phyloP scores from a whole-genome alignment of 2,329 filamentous ascomycete genomes.

The Aureobasidium sp. region DNA sequence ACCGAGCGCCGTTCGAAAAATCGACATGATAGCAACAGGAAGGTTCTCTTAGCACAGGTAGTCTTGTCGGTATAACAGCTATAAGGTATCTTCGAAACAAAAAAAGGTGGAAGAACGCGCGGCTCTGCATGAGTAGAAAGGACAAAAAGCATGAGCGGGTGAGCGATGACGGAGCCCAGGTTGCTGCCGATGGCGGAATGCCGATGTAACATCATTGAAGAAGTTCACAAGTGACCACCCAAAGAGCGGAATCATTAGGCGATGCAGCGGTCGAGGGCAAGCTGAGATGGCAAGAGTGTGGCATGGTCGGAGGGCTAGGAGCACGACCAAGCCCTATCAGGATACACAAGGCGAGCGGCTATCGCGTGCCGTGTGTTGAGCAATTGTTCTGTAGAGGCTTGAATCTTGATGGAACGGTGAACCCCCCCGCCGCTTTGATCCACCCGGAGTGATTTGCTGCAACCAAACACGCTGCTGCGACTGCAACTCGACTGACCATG shows the following conservation, averaged over 20 bases:
- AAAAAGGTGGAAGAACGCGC: not conserved
- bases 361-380: not conserved
- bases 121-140: not conserved
- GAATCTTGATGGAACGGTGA: not conserved
- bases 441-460: not conserved
- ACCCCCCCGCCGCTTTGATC: not conserved
- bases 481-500: not conserved
- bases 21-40: not conserved
- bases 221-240: not conserved
- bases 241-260: not conserved
- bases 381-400: not conserved
- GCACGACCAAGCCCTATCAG: not conserved
- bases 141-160: not conserved
- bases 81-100: not conserved
- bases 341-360: not conserved
- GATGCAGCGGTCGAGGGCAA: not conserved
- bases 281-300: not conserved
- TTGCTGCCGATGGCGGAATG: not conserved
- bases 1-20: no score
- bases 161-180: not conserved
- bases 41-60: not conserved
- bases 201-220: conserved; percentile 6
- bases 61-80: not conserved
- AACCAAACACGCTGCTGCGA: not conserved
- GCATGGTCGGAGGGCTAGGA: not conserved